phyloP scores from a whole-genome alignment of 306 rosid genomes.

The Corylus americana region DNA sequence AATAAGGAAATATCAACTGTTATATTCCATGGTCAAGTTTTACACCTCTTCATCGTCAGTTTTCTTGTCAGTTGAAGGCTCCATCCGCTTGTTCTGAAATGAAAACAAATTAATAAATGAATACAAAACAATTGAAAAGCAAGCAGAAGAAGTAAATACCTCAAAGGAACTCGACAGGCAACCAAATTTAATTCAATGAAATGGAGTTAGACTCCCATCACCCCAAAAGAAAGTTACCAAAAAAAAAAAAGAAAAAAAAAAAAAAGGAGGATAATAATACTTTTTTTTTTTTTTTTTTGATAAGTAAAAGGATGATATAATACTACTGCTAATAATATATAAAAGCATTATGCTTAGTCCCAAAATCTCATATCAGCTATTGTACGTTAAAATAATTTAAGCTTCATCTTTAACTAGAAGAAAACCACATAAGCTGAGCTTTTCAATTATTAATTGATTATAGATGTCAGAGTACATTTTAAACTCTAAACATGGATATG shows the following conservation, averaged over 20 bases:
- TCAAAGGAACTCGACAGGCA: conserved; percentile 17
- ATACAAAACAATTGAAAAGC: not conserved
- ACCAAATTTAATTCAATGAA: not conserved
- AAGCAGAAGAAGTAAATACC: not conserved
- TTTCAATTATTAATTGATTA: too few species aligned
- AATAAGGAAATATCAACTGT: conserved; percentile 7
- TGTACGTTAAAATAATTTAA: not conserved
- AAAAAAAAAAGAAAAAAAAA: too few species aligned
- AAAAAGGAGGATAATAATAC: too few species aligned
- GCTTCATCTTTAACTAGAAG: not conserved
- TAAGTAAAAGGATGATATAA: not conserved
- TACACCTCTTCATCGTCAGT: conserved; percentile 58
- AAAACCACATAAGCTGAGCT: not conserved
- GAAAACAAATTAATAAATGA: conserved; percentile 23
- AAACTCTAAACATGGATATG: not conserved
- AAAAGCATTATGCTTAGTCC: not conserved
- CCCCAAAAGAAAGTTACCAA: not conserved
- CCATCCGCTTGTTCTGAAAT: conserved; percentile 58
- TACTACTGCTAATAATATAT: not conserved
- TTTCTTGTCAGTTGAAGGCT: conserved; percentile 51
- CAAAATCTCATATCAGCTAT: not conserved
- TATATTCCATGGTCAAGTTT: conserved; percentile 10
- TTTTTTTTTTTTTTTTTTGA: too few species aligned
- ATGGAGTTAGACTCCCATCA: not conserved
- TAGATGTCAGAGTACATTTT: not conserved